Evolutionary conservation across 345 rosid species (phyloP).

Genomic region (Citrus unshiu): DNA sequence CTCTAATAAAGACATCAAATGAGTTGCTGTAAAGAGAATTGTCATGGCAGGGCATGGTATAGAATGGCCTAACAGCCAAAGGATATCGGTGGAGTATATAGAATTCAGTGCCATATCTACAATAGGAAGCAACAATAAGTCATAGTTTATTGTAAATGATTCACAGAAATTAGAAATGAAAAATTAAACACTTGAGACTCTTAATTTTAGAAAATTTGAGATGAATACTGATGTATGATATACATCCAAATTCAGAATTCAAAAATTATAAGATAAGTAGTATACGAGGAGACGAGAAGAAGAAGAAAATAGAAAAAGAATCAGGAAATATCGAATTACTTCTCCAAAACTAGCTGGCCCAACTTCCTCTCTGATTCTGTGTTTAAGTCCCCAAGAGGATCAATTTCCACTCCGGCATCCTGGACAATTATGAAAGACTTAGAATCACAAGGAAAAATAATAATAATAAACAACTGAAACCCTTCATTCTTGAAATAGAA

Average conservation of each 20-base stretch:
- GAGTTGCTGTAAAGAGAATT: conserved; percentile 75
- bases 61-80: conserved; percentile 81
- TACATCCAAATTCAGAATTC: not conserved
- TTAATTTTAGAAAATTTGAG: not conserved
- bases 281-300: not conserved
- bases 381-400: conserved; percentile 86
- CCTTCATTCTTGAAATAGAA: not conserved
- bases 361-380: conserved; percentile 88
- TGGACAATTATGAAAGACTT: conserved; percentile 27
- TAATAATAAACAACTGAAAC: not conserved
- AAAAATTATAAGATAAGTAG: not conserved
- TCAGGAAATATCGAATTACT: conserved; percentile 34
- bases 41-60: conserved; percentile 90
- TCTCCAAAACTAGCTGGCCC: conserved; percentile 81
- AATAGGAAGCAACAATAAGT: conserved; percentile 5
- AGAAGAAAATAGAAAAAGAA: not conserved
- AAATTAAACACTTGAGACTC: not conserved
- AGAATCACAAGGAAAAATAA: not conserved
- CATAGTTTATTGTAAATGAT: not conserved
- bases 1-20: conserved; percentile 93
- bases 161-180: not conserved
- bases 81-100: conserved; percentile 85
- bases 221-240: not conserved
- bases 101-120: conserved; percentile 83
- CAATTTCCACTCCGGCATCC: conserved; percentile 84